Evolutionary conservation across 768 basidiomycete species (phyloP).

Genomic region (Suillus brevipes): DNA sequence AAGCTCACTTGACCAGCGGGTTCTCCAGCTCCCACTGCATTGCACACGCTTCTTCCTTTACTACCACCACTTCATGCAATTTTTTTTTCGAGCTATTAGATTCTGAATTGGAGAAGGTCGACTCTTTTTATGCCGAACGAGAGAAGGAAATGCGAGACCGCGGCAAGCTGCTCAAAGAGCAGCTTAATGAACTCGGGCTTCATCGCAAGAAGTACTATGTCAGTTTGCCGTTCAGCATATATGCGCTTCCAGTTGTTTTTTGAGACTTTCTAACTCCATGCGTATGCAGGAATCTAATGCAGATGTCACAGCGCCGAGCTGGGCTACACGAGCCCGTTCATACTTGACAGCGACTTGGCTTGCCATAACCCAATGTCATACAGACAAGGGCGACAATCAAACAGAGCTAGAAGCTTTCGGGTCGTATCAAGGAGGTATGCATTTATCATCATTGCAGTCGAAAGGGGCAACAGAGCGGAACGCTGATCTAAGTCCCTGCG

Average conservation of each 20-base stretch:
- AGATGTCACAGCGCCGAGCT: conserved; percentile 4
- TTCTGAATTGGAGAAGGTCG: conserved; percentile 79
- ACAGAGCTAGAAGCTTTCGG: conserved; percentile 16
- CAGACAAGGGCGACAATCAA: neutral
- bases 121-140: conserved; percentile 74
- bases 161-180: conserved; percentile 53
- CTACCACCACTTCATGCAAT: conserved; percentile 60
- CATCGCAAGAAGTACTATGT: conserved; percentile 66
- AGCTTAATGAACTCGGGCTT: conserved; percentile 72
- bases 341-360: conserved; percentile 10
- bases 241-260: neutral
- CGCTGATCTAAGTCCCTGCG: conserved; percentile 3
- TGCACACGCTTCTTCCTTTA: conserved; percentile 50
- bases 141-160: conserved; percentile 61
- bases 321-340: conserved; percentile 15
- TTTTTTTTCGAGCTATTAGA: conserved; percentile 88
- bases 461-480: neutral
- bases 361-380: conserved; percentile 3
- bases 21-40: conserved; percentile 30
- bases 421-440: conserved; percentile 11
- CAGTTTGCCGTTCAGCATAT: conserved; percentile 15
- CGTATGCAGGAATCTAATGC: conserved; percentile 7
- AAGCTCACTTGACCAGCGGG: conserved; percentile 11
- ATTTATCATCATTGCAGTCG: neutral
- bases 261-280: neutral